These are phyloP conservation scores for Tylopilus rubrobrunneus DNA, from an alignment of 768 basidiomycete species.

Conservation along the genomic window DNA sequence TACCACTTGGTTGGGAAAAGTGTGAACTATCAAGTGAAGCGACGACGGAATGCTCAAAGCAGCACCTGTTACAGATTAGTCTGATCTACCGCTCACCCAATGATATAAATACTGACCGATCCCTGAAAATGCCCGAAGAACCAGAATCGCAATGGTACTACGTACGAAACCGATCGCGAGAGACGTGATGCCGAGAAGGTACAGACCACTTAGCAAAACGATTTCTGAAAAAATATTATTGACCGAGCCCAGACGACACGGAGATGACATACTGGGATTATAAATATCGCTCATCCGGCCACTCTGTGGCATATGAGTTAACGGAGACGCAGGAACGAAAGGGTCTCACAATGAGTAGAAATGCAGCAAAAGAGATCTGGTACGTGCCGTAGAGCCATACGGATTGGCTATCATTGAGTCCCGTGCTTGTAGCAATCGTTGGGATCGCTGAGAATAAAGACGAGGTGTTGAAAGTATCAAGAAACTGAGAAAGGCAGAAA, in stretches of 20 bases:
- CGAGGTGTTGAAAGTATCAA: neutral
- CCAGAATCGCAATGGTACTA: neutral
- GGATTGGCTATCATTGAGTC: neutral
- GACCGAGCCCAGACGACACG: neutral
- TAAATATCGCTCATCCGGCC: conserved; percentile 1
- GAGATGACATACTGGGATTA: neutral
- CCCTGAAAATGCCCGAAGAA: neutral
- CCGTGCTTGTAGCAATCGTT: neutral
- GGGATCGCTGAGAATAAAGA: neutral
- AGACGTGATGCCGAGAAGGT: neutral
- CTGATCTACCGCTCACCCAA: too few species aligned
- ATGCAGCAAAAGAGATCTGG: conserved; percentile 1
- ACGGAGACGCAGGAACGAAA: neutral
- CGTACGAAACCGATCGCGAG: neutral
- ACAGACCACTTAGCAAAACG: neutral
- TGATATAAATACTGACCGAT: neutral
- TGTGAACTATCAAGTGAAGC: neutral
- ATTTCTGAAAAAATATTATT: neutral
- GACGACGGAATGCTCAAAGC: neutral
- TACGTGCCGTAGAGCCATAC: neutral
- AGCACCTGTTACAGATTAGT: neutral
- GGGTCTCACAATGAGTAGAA: neutral
- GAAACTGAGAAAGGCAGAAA: neutral
- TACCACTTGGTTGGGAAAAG: neutral
- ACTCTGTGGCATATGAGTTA: neutral